Evolutionary conservation across 2,329 filamentous ascomycete genomes (phyloP).

Genomic region (Massarina eburnea): DNA sequence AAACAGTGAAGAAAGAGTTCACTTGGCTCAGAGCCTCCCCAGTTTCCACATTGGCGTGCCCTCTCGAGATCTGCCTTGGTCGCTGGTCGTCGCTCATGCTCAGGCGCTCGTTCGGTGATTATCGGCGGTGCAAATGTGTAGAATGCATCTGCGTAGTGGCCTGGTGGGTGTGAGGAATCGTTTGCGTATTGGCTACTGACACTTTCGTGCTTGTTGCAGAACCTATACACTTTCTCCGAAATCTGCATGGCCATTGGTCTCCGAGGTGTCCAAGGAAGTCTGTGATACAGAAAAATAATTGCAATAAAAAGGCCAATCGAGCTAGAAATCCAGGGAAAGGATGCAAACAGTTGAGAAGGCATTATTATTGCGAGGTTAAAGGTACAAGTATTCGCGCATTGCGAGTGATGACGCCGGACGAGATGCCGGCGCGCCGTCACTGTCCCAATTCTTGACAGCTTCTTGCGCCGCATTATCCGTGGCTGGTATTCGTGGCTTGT

Average conservation of each 20-base stretch:
- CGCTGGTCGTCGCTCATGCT: slow-evolving; percentile 14
- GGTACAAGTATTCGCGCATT: too few relatives aligned
- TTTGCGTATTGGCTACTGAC: slow-evolving; percentile 57
- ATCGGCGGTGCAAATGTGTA: slow-evolving; percentile 47
- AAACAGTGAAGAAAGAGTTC: slow-evolving; percentile 70
- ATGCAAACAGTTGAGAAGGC: too few relatives aligned
- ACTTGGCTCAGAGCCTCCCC: slow-evolving; percentile 65
- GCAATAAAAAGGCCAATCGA: too few relatives aligned
- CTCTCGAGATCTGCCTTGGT: slow-evolving; percentile 52
- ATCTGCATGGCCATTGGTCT: slow-evolving; percentile 17
- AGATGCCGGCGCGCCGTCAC: too few relatives aligned
- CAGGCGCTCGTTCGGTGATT: slow-evolving; percentile 24
- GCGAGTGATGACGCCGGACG: too few relatives aligned
- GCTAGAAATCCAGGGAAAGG: too few relatives aligned
- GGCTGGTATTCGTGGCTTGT: too few relatives aligned
- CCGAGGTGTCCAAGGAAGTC: neutral
- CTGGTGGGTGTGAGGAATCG: slow-evolving; percentile 56
- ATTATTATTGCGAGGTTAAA: too few relatives aligned
- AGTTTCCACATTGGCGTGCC: slow-evolving; percentile 65
- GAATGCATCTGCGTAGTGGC: slow-evolving; percentile 58
- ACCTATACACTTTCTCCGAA: slow-evolving; percentile 50
- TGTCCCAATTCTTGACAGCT: too few relatives aligned
- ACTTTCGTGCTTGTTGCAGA: slow-evolving; percentile 61
- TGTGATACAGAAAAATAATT: neutral
- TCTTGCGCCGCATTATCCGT: too few relatives aligned